Base-by-base conservation (phyloP, 139 green algal genomes). In the Axilococcus clingmanii region DNA sequence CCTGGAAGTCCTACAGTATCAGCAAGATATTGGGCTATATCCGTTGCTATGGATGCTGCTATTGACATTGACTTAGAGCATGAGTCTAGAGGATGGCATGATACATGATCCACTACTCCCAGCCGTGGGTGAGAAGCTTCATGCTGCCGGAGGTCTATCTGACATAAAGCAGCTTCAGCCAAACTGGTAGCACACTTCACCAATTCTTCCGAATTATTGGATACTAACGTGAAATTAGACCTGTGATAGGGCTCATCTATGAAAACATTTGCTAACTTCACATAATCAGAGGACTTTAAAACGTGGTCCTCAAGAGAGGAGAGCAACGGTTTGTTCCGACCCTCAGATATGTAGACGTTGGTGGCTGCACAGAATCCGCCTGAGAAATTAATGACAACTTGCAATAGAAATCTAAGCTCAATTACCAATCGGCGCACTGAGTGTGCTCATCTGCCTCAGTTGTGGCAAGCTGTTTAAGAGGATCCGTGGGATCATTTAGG, bases 21-120 rank as follows among this genome's bases (percentile, higher is more conserved):
- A 2, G 57, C 59, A 4, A 69, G 30, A 24, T 35, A 32, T 4
- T 5, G 27, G 22, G 57, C 63, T 40, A 68, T 66, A 36, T 40
- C 4, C 27, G 23, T n/a, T 6, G 71, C 57, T 23, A 55, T n/a
- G 20, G 52, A 7, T 14, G 29, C 41, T 40, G 66, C 53, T 29
- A 11, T 22, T 4, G 20, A 16, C 35, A 65, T 43, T 0, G 29
- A 1, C 23, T 31, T 41, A 36, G 29, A 55, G 4, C 43, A 14
- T 35, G 29, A 12, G 2, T 52, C 58, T 29, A 93, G 60, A 3
- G 83, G 84, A 57, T 87, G 74, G 25, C 81, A 64, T 1, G 63
- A 74, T 14, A 93, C 71, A 55, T 93, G 82, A 61, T 93, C 84
- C 4, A 93, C 62, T 0, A 66, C 55, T 3, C 84, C 84, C 11